Base-by-base conservation (phyloP, 2,329 filamentous ascomycete genomes). In the Alternaria novae-zelandiae region DNA sequence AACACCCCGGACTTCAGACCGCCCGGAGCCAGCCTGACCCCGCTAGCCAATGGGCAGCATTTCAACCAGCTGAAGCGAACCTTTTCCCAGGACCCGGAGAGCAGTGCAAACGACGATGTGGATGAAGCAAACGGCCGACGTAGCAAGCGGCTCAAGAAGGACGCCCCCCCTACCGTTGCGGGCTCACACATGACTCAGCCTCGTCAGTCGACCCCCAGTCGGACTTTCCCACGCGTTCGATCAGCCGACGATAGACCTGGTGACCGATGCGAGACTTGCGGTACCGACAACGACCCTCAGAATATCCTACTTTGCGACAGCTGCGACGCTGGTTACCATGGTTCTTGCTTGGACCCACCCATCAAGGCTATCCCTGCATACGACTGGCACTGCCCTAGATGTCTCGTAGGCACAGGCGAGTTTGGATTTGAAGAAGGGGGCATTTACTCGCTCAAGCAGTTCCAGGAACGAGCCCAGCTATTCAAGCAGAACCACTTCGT, bases 371-470 rank as follows among this genome's bases (percentile, higher is more conserved):
- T 91, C 67, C 93, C 94, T 0, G 91, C 96, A 23, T 86, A 89
- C 57, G 96, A 98, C 75, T 99, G 96, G 96, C 95, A 98, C 77
- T 99, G 96, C 71, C 91, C 96, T 0, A 89, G 94, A 74, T 99
- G 96, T 78, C 87, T 99, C 25, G 96, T 99, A 23, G 96, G 96
- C 50, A 97, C 97, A 60, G 94, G 95, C 43, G 94, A 98, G 69
- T 99, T 97, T 74, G 96, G 96, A 0, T 99, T 99, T 66, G 95
- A 98, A 76, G 96, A 99, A 79, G 96, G 96, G 23, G 94, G 94
- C 5, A 87, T 97, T 21, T 99, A 99, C 80, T 99, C 96, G 0
- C 84, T 99, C 25, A 94, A 92, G 74, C 92, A 97, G 73, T 99
- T 99, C 78, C 96, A 99, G 78, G 93, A 97, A 77, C 97, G 95